A percentile compares a stretch with the other conserved stretches of the same genome.
phyloP scores from a whole-genome alignment of 192 early-diverging fungal species.

The Phycomyces nitens region DNA sequence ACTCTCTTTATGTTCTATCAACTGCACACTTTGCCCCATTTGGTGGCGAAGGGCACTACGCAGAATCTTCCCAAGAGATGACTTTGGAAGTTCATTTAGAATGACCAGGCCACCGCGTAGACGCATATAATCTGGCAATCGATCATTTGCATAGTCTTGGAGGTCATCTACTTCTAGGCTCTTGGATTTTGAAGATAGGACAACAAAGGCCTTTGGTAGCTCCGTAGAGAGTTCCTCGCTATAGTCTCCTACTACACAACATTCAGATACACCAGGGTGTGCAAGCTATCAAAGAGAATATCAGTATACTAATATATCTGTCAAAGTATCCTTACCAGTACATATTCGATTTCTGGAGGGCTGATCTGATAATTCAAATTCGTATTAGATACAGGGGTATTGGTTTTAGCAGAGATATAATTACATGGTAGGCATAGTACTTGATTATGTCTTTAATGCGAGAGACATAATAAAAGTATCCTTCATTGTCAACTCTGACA shows the following conservation, averaged over 20 bases:
- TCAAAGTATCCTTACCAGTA: neutral
- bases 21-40: neutral
- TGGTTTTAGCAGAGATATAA: neutral
- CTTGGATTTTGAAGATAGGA: conserved; percentile 40
- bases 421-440: conserved; percentile 53
- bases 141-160: conserved; percentile 45
- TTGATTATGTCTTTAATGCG: conserved; percentile 60
- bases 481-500: conserved; percentile 46
- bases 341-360: neutral
- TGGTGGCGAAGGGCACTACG: conserved; percentile 52
- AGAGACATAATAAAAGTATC: conserved; percentile 62
- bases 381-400: neutral
- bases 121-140: conserved; percentile 65
- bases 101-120: conserved; percentile 71
- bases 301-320: too few relatives aligned
- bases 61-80: conserved; percentile 79
- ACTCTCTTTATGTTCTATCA: too few relatives aligned
- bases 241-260: conserved; percentile 62
- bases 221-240: conserved; percentile 60
- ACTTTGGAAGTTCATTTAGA: conserved; percentile 70
- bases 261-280: conserved; percentile 57
- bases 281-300: neutral
- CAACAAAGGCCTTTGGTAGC: conserved; percentile 74
- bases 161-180: conserved; percentile 42
- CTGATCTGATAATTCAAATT: neutral